Percentiles rank a stretch among this genome's conserved stretches.
Conservation (phyloP, 306 rosid species). For the Casuarina glauca region DNA sequence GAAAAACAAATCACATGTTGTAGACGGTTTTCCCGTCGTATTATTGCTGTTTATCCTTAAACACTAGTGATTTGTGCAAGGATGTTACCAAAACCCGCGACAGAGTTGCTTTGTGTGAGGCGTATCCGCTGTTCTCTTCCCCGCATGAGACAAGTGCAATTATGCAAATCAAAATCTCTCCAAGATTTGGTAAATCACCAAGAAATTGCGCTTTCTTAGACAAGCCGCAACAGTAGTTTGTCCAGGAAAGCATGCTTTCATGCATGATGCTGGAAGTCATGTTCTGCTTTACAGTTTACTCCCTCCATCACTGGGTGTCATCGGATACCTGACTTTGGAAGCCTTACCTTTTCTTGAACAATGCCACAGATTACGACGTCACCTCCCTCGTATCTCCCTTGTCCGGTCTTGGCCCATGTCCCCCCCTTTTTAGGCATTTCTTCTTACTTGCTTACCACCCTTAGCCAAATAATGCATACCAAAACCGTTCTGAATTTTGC, state of each 20-base stretch:
- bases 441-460: slow-evolving; percentile 14
- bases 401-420: slow-evolving; percentile 34
- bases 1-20: too few relatives aligned
- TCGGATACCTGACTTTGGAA: slow-evolving; percentile 55
- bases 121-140: neutral
- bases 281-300: neutral
- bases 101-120: too few relatives aligned
- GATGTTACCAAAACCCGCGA: too few relatives aligned
- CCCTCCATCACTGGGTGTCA: slow-evolving; percentile 18
- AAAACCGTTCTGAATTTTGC: neutral
- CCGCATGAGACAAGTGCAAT: neutral
- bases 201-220: too few relatives aligned
- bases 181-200: slow-evolving; percentile 2
- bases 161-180: neutral
- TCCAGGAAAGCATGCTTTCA: neutral
- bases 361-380: slow-evolving; percentile 33
- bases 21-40: too few relatives aligned
- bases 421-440: slow-evolving; percentile 35
- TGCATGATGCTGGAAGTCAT: neutral
- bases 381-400: slow-evolving; percentile 38
- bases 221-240: neutral
- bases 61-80: too few relatives aligned
- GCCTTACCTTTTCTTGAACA: slow-evolving; percentile 40
- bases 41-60: too few relatives aligned
- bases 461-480: neutral